Base-by-base conservation (phyloP, 179 eudicot species). In the Amaranthus tricolor region DNA sequence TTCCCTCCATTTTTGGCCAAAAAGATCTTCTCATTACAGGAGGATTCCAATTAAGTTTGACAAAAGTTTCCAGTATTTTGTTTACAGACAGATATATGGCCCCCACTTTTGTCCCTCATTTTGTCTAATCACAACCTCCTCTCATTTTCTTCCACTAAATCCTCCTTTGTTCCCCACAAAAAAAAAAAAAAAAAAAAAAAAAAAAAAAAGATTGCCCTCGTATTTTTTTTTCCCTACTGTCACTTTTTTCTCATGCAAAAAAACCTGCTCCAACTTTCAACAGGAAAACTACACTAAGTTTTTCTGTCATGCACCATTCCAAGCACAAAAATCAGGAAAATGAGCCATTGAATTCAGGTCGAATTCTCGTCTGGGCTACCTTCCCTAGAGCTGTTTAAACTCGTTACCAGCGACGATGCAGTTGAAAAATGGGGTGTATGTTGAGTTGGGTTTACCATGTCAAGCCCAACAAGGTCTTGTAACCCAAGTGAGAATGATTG, bases 251-350 rank as follows among this genome's bases (percentile, higher is more conserved):
- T 62, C 74, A 80, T 68, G 83, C 79, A 56, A 66, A 74, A n/a
- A 71, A 71, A 70, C 70, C 57, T 62, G 61, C 70, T 71, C 72
- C 74, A 74, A 74, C 76, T 19, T 71, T 55, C 62, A 12, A 61
- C 54, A 54, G 62, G 77, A 59, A 12, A 24, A 51, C 7, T 5
- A 66, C 40, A 31, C 40, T 3, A 49, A 50, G 21, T 19, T 9
- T 45, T 7, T 17, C 7, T 43, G 5, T 66, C 72, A 84, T 63
- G 85, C 75, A 71, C 88, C 90, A 73, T 74, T 82, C 94, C 96
- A 92, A 13, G 90, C 87, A 19, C 92, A 91, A 82, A 88, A 92
- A n/a, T 86, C 80, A 16, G 97, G 97, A 56, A 85, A 74, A 74
- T 89, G 85, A 85, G 90, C 84, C 85, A 71, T 80, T 7, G 84